A percentile compares a stretch with the other conserved stretches of the same genome.
These are phyloP conservation scores for Dovyalis caffra DNA, from an alignment of 345 rosid genomes.

Conservation along the genomic window DNA sequence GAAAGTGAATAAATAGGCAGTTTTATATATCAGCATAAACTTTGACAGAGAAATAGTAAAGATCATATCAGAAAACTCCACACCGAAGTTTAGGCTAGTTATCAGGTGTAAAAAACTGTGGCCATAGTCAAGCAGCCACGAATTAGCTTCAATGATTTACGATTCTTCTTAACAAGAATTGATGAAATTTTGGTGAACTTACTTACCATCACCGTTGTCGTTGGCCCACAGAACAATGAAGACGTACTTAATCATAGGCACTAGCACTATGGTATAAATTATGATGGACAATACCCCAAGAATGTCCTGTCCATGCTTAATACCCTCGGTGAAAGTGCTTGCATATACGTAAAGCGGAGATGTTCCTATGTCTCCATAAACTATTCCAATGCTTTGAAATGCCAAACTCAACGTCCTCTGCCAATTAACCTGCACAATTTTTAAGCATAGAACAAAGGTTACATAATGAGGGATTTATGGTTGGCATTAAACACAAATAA, in stretches of 20 bases:
- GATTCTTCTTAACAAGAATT: too few relatives aligned
- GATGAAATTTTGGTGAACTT: background rate
- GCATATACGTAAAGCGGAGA: conserved; percentile 68
- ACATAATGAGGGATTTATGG: background rate
- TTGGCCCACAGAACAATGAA: conserved; percentile 71
- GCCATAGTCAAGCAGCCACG: too few relatives aligned
- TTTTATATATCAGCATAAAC: too few relatives aligned
- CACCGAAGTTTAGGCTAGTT: too few relatives aligned
- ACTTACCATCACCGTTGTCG: conserved; percentile 78
- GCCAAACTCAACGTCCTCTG: conserved; percentile 53
- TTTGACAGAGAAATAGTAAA: too few relatives aligned
- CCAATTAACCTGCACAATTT: conserved; percentile 42
- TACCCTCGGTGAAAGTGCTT: conserved; percentile 55
- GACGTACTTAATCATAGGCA: conserved; percentile 62
- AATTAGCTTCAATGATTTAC: too few relatives aligned
- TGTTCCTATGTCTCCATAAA: conserved; percentile 79
- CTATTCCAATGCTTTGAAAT: conserved; percentile 69
- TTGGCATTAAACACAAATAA: background rate
- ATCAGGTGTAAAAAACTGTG: too few relatives aligned
- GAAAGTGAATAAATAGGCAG: too few relatives aligned
- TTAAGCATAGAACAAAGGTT: background rate
- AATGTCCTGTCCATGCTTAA: conserved; percentile 43
- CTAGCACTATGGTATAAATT: conserved; percentile 53
- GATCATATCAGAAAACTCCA: too few relatives aligned
- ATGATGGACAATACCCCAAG: conserved; percentile 68